Evolutionary conservation across 2,329 filamentous ascomycete species (phyloP), one percentile per base, ranked within the genome.

Genomic region (Talaromyces sp.): DNA sequence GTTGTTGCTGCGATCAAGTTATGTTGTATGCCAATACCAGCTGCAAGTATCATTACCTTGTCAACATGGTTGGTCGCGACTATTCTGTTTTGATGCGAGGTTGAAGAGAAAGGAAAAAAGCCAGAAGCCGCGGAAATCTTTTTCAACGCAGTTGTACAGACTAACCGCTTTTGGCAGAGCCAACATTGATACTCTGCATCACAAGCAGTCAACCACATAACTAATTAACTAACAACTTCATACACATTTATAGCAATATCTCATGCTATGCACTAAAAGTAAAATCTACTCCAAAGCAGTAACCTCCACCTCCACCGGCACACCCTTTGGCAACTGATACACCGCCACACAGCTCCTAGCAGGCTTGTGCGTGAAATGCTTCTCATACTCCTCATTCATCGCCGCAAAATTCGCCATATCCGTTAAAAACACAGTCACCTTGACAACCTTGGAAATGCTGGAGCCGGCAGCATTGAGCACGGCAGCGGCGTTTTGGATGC

Each of bases 401-500:
- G 87, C 85, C 55, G 84, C 87, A 73, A 98, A 98, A 78, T 95
- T 83, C 64, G 83, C 85, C 93, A 98, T 98, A 77, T 96, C 89
- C 56, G 89, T 88, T 64, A 98, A 80, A 83, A 97, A 98, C 72
- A 96, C 78, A 73, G 87, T 91, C 69, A 92, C 89, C 84, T 97
- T 96, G 79, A 97, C 90, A 53, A 96, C 88, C 76, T 87, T 90
- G 65, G 85, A 78, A 62, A 98, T 83, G 57, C 84, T 85, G 24
- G 89, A 93, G 58, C 90, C 91, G 26, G 92, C 91, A 68, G 88
- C 91, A 63, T 86, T 84, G 56, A 98, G 86, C 60, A 98, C 91
- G 50, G 90, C 89, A 75, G 88, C 84, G 71, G 97, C 84, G 78
- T 96, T 96, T 77, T 89, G 82, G 77, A 88, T 88, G 81, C 85